phyloP scores from a whole-genome alignment of 805 yeast species.

The Candida odintsovae region DNA sequence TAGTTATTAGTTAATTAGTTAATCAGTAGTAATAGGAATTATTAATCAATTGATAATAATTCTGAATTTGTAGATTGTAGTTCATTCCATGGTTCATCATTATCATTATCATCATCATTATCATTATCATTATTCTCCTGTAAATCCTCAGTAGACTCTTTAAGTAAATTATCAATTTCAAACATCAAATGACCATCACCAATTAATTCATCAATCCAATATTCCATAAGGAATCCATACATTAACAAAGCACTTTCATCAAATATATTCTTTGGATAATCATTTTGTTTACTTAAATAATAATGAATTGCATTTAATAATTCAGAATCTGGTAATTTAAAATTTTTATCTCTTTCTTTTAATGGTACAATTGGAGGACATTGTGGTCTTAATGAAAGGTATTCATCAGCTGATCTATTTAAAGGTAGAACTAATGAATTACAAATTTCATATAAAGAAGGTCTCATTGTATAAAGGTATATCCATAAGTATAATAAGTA shows the following conservation, averaged over 20 bases:
- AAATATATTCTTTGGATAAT: slow-evolving; percentile 22
- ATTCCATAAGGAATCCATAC: slow-evolving; percentile 30
- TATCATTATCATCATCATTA: not conserved
- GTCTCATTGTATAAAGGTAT: no score
- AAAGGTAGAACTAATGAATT: not conserved
- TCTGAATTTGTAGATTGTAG: not conserved
- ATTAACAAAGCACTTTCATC: slow-evolving; percentile 34
- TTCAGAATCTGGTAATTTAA: slow-evolving; percentile 20
- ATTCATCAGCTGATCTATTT: slow-evolving; percentile 11
- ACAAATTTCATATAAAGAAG: not conserved
- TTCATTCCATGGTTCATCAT: not conserved
- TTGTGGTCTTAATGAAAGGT: not conserved
- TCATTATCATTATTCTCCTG: not conserved
- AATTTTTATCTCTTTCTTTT: slow-evolving; percentile 6
- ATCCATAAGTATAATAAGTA: not conserved
- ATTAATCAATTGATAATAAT: slow-evolving; percentile 5
- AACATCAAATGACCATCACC: slow-evolving; percentile 2
- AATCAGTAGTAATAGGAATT: no score
- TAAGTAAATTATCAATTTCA: no score
- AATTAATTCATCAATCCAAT: slow-evolving; percentile 28
- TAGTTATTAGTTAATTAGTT: slow-evolving; percentile 15
- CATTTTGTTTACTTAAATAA: slow-evolving; percentile 22
- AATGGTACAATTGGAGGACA: slow-evolving; percentile 16
- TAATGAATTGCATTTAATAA: slow-evolving; percentile 31
- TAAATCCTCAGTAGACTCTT: not conserved